Conservation (phyloP, 2,329 filamentous ascomycete genomes). For the Diaporthe sp. region DNA sequence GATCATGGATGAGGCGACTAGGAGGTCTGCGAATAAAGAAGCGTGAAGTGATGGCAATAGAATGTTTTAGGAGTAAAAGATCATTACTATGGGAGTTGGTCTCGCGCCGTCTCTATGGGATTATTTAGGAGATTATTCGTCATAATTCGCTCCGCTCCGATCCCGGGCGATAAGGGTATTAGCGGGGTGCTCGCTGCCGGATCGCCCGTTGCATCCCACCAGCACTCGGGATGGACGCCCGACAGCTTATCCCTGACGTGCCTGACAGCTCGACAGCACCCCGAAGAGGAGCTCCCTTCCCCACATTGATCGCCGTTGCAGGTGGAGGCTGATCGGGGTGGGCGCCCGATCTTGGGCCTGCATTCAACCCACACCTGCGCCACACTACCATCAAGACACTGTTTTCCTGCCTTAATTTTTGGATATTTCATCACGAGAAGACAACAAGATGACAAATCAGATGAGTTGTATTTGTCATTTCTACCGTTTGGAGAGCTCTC, state of each 20-base stretch:
- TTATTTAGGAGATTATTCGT: not conserved
- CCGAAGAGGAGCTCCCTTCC: not conserved
- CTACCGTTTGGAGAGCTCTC: not conserved
- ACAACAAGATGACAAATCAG: not conserved
- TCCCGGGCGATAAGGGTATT: constrained; percentile 2
- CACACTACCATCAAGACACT: not conserved
- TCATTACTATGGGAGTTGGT: not conserved
- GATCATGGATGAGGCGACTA: not conserved
- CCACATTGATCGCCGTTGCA: constrained; percentile 13
- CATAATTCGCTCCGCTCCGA: constrained; percentile 25
- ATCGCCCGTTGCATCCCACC: constrained; percentile 1
- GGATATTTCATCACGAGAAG: not conserved
- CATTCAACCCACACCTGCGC: not conserved
- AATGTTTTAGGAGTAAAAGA: too few relatives aligned
- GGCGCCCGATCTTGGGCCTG: constrained; percentile 14
- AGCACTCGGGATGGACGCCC: not conserved
- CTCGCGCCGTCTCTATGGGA: not conserved
- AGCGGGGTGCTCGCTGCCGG: not conserved
- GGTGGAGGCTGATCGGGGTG: constrained; percentile 3
- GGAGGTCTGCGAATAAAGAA: not conserved
- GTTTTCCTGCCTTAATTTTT: not conserved
- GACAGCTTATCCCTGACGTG: not conserved
- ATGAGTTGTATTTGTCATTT: not conserved
- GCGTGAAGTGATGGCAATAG: too few relatives aligned
- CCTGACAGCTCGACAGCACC: not conserved